Percentiles rank a stretch among this genome's conserved stretches.
phyloP scores from a whole-genome alignment of 768 basidiomycete genomes.

The Dentipellis fragilis region DNA sequence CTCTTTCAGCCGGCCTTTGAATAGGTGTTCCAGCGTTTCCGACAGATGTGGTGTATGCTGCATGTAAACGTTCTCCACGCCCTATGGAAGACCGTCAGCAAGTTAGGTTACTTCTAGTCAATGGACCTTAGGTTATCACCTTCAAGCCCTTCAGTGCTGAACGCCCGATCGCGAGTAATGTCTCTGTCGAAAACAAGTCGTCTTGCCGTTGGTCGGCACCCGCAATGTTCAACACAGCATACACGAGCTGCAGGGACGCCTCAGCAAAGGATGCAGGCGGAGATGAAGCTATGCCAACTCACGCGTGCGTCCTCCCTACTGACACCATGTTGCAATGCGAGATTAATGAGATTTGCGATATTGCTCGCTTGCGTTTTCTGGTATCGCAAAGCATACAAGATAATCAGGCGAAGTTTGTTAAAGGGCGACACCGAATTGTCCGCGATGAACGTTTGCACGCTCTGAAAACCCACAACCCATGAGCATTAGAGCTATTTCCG shows the following conservation, averaged over 20 bases:
- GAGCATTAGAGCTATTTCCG: neutral
- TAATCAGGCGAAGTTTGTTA: slow-evolving; percentile 85
- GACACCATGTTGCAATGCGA: slow-evolving; percentile 68
- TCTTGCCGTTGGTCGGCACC: slow-evolving; percentile 96
- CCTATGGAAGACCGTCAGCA: slow-evolving; percentile 33
- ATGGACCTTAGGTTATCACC: slow-evolving; percentile 29
- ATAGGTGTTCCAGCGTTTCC: slow-evolving; percentile 82
- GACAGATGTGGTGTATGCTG: slow-evolving; percentile 92
- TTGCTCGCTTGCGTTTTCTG: slow-evolving; percentile 82
- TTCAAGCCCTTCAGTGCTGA: slow-evolving; percentile 94
- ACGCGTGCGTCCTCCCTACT: slow-evolving; percentile 69
- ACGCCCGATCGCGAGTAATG: slow-evolving; percentile 86
- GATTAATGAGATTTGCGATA: slow-evolving; percentile 68
- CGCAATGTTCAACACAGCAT: slow-evolving; percentile 85
- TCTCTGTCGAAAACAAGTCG: slow-evolving; percentile 93
- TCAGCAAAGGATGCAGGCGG: slow-evolving; percentile 4
- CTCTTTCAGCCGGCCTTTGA: slow-evolving; percentile 81
- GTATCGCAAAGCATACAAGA: slow-evolving; percentile 88
- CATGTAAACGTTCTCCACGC: slow-evolving; percentile 98
- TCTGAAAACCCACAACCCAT: slow-evolving; percentile 32
- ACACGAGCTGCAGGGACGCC: slow-evolving; percentile 59
- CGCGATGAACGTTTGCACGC: slow-evolving; percentile 69
- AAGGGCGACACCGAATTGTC: slow-evolving; percentile 57
- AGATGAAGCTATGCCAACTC: slow-evolving; percentile 10
- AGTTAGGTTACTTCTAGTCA: slow-evolving; percentile 5